A percentile compares a stretch with the other conserved stretches of the same genome.
phyloP scores from a whole-genome alignment of 2,329 filamentous ascomycete species.

The Botrytis cinerea region DNA sequence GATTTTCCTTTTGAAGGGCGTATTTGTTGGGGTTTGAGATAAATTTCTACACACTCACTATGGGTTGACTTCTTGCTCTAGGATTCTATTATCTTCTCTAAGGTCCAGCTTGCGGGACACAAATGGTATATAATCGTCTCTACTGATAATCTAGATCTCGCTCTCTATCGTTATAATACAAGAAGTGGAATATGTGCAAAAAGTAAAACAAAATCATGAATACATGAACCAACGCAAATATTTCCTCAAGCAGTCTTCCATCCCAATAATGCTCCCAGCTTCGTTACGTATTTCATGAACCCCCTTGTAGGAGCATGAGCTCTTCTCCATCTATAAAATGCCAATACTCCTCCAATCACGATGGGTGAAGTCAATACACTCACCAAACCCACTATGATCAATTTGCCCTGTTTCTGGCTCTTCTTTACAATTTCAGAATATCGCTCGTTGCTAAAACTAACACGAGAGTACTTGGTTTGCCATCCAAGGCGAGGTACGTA shows the following conservation, averaged over 20 bases:
- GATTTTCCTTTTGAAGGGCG: neutral
- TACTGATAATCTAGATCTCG: neutral
- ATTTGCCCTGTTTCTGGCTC: slow-evolving; percentile 65
- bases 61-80: neutral
- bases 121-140: neutral
- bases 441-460: slow-evolving; percentile 90
- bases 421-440: slow-evolving; percentile 79
- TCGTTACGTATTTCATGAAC: neutral
- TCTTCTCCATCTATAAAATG: slow-evolving; percentile 30
- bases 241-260: slow-evolving; percentile 10
- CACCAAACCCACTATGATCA: slow-evolving; percentile 33
- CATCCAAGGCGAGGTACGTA: slow-evolving; percentile 79
- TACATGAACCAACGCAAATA: neutral
- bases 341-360: slow-evolving; percentile 29
- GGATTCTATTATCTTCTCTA: neutral
- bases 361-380: slow-evolving; percentile 29
- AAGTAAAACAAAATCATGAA: neutral
- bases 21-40: too few species aligned
- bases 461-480: slow-evolving; percentile 87
- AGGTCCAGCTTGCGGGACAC: neutral
- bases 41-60: neutral
- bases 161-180: neutral
- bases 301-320: neutral
- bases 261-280: neutral
- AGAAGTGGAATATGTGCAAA: slow-evolving; percentile 6